A percentile compares a stretch with the other conserved stretches of the same genome.
Evolutionary conservation across 1,139 yeast genomes (phyloP).

Genomic region (Protomyces inouyei): DNA sequence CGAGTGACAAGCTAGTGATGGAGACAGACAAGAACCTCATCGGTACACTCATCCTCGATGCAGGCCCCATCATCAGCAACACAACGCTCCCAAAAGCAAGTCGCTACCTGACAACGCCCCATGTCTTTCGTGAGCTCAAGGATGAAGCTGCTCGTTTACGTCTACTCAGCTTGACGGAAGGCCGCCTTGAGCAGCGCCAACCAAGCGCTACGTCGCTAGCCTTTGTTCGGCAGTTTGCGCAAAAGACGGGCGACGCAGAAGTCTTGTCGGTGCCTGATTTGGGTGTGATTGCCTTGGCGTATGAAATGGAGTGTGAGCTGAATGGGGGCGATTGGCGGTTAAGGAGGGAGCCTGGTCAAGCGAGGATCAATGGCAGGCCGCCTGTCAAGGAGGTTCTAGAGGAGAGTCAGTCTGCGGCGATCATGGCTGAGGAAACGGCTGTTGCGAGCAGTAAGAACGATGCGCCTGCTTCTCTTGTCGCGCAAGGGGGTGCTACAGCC

Average conservation of each 20-base stretch:
- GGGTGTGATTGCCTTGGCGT: slow-evolving; percentile 83
- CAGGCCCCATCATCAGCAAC: slow-evolving; percentile 85
- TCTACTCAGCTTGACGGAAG: slow-evolving; percentile 24
- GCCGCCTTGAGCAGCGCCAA: slow-evolving; percentile 49
- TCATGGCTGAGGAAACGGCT: slow-evolving; percentile 26
- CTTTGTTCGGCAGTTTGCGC: slow-evolving; percentile 69
- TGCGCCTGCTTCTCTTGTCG: slow-evolving; percentile 26
- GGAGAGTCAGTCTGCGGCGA: slow-evolving; percentile 13
- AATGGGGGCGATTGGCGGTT: slow-evolving; percentile 65
- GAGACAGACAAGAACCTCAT: not conserved
- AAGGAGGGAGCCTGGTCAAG: slow-evolving; percentile 69
- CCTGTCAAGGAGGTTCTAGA: slow-evolving; percentile 29
- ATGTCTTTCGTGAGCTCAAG: slow-evolving; percentile 77
- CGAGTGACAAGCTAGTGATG: not conserved
- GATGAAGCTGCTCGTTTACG: slow-evolving; percentile 62
- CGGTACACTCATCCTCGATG: slow-evolving; percentile 67
- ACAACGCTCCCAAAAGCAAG: slow-evolving; percentile 49
- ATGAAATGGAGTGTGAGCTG: slow-evolving; percentile 72
- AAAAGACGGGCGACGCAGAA: slow-evolving; percentile 81
- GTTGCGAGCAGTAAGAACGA: slow-evolving; percentile 22
- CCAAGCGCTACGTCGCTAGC: slow-evolving; percentile 62
- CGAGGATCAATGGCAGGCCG: slow-evolving; percentile 36
- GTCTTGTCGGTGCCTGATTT: slow-evolving; percentile 88
- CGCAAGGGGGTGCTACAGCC: not conserved
- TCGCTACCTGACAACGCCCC: slow-evolving; percentile 79